Conservation (phyloP, 495 filamentous ascomycete genomes). For the Podospora anserina region DNA sequence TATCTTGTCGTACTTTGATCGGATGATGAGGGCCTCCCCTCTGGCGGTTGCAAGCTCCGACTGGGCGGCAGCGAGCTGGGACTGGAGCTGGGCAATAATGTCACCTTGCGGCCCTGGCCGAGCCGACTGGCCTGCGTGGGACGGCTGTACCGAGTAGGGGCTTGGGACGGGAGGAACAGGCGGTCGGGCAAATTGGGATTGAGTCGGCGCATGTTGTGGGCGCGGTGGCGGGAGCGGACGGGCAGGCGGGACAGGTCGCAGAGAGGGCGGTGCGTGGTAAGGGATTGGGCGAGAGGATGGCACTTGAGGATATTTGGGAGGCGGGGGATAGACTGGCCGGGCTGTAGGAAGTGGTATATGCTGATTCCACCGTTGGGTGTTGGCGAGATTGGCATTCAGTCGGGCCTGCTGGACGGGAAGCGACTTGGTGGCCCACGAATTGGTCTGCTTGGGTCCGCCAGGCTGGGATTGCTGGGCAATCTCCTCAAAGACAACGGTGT, state of each 20-base stretch:
- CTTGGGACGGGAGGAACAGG: conserved; percentile 2
- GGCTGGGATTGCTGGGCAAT: conserved; percentile 7
- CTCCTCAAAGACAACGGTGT: conserved; percentile 33
- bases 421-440: background rate
- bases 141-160: conserved; percentile 19
- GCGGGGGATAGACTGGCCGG: conserved; percentile 18
- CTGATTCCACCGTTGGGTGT: conserved; percentile 28
- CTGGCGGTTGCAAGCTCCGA: conserved; percentile 43
- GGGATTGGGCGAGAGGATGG: conserved; percentile 11
- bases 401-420: conserved; percentile 19
- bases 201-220: background rate
- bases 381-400: conserved; percentile 16
- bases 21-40: conserved; percentile 52
- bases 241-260: conserved; percentile 16
- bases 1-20: conserved; percentile 49
- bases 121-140: conserved; percentile 16
- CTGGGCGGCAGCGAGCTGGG: conserved; percentile 38
- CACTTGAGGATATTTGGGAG: background rate
- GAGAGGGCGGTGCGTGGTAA: conserved; percentile 18
- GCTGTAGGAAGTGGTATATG: conserved; percentile 17
- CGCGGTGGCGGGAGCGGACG: conserved; percentile 20
- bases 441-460: background rate
- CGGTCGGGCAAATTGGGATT: conserved; percentile 30
- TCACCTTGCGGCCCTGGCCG: conserved; percentile 21
- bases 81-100: conserved; percentile 29